Percentiles rank a stretch among this genome's conserved stretches.
phyloP scores from a whole-genome alignment of 177 flowering plant species.

The Tripterygium wilfordii region DNA sequence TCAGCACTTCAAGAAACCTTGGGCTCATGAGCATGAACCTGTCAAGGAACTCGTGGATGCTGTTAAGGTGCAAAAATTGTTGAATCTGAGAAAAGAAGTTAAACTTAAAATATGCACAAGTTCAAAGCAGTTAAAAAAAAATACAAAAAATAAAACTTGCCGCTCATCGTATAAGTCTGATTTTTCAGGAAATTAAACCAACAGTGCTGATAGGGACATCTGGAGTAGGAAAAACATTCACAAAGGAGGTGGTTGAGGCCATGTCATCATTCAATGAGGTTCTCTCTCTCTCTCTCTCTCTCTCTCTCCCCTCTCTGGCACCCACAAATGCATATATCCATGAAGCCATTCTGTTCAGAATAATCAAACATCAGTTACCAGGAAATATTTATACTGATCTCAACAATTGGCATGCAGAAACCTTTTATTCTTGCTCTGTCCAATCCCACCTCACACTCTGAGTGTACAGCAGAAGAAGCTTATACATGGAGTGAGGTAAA shows the following conservation, averaged over 20 bases:
- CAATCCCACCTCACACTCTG: conserved; percentile 91
- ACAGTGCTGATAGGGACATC: conserved; percentile 84
- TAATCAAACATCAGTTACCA: no score
- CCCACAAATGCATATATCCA: background rate
- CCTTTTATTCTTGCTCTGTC: conserved; percentile 86
- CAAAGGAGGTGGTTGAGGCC: conserved; percentile 88
- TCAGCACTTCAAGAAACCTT: conserved; percentile 86
- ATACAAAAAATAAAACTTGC: no score
- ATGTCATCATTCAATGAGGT: conserved; percentile 82
- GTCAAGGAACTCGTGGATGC: conserved; percentile 65
- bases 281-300: conserved; percentile 12
- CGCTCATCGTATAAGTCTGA: no score
- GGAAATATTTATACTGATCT: conserved; percentile 1
- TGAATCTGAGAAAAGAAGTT: no score
- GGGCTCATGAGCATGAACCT: conserved; percentile 96
- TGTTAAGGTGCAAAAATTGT: conserved; percentile 52
- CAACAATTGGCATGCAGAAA: conserved; percentile 47
- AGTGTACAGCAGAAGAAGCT: conserved; percentile 91
- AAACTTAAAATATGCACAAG: no score
- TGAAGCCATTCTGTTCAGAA: no score
- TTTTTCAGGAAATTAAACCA: conserved; percentile 73
- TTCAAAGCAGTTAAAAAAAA: no score
- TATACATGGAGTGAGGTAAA: conserved; percentile 78
- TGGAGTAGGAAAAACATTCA: conserved; percentile 77
- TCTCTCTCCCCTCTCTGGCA: background rate